Conservation (phyloP, 345 rosid species). For the Camelina neglecta region DNA sequence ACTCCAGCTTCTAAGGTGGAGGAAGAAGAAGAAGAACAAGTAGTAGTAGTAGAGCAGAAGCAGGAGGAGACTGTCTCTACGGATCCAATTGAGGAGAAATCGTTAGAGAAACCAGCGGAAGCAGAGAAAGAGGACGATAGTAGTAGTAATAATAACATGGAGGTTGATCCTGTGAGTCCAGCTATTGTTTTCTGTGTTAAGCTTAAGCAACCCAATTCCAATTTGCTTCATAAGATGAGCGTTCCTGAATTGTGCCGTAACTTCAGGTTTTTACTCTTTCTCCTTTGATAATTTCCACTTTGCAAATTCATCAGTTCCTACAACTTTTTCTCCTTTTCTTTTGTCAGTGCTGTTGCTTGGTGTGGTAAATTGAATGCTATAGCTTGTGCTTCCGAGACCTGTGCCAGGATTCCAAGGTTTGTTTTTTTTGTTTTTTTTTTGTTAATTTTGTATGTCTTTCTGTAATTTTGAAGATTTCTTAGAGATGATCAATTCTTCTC, state of each 20-base stretch:
- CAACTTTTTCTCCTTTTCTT: background rate
- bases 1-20: constrained; percentile 11
- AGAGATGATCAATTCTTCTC: constrained; percentile 9
- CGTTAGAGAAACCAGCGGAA: constrained; percentile 42
- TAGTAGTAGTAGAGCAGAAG: background rate
- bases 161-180: constrained; percentile 75
- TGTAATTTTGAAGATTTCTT: no score
- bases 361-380: constrained; percentile 99
- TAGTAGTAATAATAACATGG: constrained; percentile 49
- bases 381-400: constrained; percentile 98
- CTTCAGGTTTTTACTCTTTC: constrained; percentile 60
- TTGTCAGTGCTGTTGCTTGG: constrained; percentile 94
- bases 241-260: constrained; percentile 91
- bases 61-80: constrained; percentile 31
- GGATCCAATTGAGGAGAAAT: constrained; percentile 37
- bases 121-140: constrained; percentile 54
- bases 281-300: background rate
- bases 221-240: constrained; percentile 86
- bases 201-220: constrained; percentile 87
- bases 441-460: background rate
- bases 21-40: constrained; percentile 10
- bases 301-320: background rate
- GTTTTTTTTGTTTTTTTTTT: background rate
- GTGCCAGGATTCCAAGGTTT: constrained; percentile 97
- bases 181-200: constrained; percentile 88